Evolutionary conservation across 495 filamentous ascomycete species (phyloP), one percentile per base, ranked within the genome.

Genomic region (Penicillium flavigenum): DNA sequence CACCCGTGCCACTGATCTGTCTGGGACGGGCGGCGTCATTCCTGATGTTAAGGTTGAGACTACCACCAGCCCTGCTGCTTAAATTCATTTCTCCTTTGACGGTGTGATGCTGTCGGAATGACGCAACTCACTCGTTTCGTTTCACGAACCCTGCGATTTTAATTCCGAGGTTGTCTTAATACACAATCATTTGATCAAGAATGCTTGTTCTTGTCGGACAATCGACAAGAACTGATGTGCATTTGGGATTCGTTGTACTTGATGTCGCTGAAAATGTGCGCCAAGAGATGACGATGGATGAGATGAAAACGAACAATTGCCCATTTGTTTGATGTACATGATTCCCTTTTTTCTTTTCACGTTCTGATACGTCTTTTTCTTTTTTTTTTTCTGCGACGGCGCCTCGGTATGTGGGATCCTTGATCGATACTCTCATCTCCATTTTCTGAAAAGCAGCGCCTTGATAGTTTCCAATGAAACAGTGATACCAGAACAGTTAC

Each of bases 1-100:
- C 38, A 84, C 84, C n/a, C 79, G 80, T 58, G 55, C 76, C 14
- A 92, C 91, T 7, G 81, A 90, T 65, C 83, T 96, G 0, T 84
- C 85, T 39, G 91, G 90, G 54, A 91, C 88, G 8, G 79, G 74
- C 32, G 81, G 82, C 4, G 70, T 81, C 55, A 73, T 86, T 47
- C 78, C 82, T 32, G 78, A 83, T 47, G 70, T 82, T 31, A 75
- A 81, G 61, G 74, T 79, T 16, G 77, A 81, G 59, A 62, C 74
- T 20, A 57, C 74, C 12, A 56, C 55, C 49, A 58, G 60, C 56
- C 62, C 68, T 10, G 52, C 72, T 45, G 57, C 62, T 24, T 73
- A 75, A 71, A 60, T 55, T 53, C 32, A 14, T 38, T 55, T n/a
- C 17, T 42, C 6, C 26, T 20, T 31, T 31, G 27, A 26, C 34